phyloP scores from a whole-genome alignment of 352 stramenopile species.

The Phytophthora idaei region DNA sequence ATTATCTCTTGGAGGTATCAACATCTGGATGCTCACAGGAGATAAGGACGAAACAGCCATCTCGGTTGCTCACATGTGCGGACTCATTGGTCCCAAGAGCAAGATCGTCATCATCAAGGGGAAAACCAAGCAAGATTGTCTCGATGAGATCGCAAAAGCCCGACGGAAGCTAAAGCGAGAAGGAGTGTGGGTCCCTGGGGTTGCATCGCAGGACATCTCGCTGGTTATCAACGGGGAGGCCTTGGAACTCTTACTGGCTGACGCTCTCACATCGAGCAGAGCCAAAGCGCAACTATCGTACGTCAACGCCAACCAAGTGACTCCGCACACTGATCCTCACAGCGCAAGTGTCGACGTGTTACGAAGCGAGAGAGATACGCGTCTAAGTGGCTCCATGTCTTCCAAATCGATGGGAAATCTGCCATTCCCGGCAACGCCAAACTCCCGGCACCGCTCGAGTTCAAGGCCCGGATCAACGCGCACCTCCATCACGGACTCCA shows the following conservation, averaged over 20 bases:
- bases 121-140: conserved; percentile 76
- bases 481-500: conserved; percentile 31
- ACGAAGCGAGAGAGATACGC: conserved; percentile 14
- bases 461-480: conserved; percentile 42
- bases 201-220: conserved; percentile 73
- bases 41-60: conserved; percentile 99
- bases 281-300: conserved; percentile 24
- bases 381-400: conserved; percentile 47
- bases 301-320: conserved; percentile 26
- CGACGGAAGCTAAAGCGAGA: conserved; percentile 76
- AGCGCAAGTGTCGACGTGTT: conserved; percentile 16
- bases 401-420: conserved; percentile 59
- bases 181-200: conserved; percentile 78
- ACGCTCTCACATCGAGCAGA: conserved; percentile 33
- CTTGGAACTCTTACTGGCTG: conserved; percentile 69
- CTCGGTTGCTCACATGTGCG: conserved; percentile 97
- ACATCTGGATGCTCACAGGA: conserved; percentile 99
- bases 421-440: conserved; percentile 34
- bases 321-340: conserved; percentile 6
- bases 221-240: conserved; percentile 87
- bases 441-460: conserved; percentile 36
- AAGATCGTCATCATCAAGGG: conserved; percentile 88
- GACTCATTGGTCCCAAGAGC: conserved; percentile 83
- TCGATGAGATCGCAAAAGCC: conserved; percentile 82
- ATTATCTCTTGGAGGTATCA: conserved; percentile 95